A percentile compares a stretch with the other conserved stretches of the same genome.
These are phyloP conservation scores for Moringa oleifera DNA, from an alignment of 345 rosid genomes.

Conservation along the genomic window DNA sequence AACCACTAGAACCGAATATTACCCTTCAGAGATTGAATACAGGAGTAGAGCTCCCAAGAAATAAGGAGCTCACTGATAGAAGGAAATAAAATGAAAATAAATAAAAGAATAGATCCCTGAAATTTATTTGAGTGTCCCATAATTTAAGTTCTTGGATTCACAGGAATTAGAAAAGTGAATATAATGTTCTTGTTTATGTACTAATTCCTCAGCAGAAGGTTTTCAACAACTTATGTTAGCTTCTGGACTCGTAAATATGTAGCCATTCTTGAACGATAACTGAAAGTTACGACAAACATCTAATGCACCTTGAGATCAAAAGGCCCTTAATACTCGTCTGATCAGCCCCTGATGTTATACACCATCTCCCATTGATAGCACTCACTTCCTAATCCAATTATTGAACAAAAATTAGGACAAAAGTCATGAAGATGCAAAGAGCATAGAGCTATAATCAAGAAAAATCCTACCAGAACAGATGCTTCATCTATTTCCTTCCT, in stretches of 20 bases:
- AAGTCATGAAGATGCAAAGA: conserved; percentile 18
- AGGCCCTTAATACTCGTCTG: conserved; percentile 58
- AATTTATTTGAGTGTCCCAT: too few relatives aligned
- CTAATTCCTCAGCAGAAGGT: not conserved
- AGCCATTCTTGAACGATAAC: not conserved
- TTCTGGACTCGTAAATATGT: not conserved
- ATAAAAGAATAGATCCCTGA: not conserved
- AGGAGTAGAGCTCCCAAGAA: conserved; percentile 2
- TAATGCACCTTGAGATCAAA: conserved; percentile 64
- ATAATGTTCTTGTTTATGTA: not conserved
- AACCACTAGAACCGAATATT: conserved; percentile 57
- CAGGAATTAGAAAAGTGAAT: not conserved
- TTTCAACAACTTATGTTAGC: not conserved
- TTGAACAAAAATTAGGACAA: conserved; percentile 11
- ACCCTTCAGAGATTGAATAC: conserved; percentile 26
- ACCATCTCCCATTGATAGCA: conserved; percentile 79
- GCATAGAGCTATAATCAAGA: not conserved
- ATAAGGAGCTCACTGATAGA: not conserved
- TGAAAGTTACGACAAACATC: not conserved
- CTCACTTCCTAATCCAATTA: conserved; percentile 47
- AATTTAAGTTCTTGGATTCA: not conserved
- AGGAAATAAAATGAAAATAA: not conserved
- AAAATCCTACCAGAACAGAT: conserved; percentile 45
- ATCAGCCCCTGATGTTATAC: conserved; percentile 55
- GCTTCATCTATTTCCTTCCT: conserved; percentile 52